Base-by-base conservation (phyloP, 768 basidiomycete species). In the Scleroderma bovista region DNA sequence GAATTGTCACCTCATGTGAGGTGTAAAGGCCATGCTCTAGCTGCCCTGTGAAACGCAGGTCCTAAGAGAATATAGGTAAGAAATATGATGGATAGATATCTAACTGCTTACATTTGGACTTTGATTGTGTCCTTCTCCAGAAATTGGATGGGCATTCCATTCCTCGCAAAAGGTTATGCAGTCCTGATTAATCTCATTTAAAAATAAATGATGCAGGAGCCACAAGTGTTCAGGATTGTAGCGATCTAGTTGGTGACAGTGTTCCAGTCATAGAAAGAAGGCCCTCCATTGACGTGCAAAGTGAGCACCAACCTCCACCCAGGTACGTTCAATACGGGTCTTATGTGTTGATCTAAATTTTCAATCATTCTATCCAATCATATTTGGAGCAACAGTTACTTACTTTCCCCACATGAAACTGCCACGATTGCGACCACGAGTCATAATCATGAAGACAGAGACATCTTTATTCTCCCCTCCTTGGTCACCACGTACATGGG, bases 381-480 rank as follows among this genome's bases (percentile, higher is more conserved):
- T 20, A 47, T 31, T n/a, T n/a, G n/a, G 15, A 40, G 15, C 15
- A 47, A 41, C 6, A 34, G 36, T 12, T 4, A 57, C 57, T 22
- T 39, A 62, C 56, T 39, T 23, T 16, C 57, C 60, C 61, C 60
- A 66, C 26, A 69, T 65, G 39, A 61, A 67, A 5, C 59, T 60
- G 22, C 55, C 67, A 9, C 63, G 50, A 29, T 65, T 60, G 0
- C 56, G 51, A 4, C 74, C 72, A 8, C 58, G 51, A 1, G 32
- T 15, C 33, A 66, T 34, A n/a, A 72, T 65, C 72, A 74, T 74
- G 20, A 51, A 65, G 0, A 63, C 44, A 3, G 71, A 62, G 9
- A 69, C 63, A 9, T 56, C 48, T 10, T 55, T 54, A 52, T 74
- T 75, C 51, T 74, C 70, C 0, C 64, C 60, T 1, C 69, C 71